Conservation (phyloP, 306 rosid species). For the Lablab purpureus region DNA sequence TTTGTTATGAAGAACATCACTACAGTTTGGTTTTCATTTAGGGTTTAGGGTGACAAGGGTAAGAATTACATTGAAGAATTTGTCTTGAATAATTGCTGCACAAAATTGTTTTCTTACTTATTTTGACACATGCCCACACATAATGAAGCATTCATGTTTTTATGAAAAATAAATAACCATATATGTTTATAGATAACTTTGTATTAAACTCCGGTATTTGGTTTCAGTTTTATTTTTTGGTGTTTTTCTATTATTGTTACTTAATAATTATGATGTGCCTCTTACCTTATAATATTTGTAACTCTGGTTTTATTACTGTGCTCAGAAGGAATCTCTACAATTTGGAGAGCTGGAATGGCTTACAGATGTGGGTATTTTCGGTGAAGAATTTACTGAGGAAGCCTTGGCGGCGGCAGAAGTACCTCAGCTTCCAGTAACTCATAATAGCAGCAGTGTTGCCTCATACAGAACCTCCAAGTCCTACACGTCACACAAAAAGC, state of each 20-base stretch:
- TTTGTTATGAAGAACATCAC: background rate
- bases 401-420: conserved; percentile 95
- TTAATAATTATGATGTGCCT: conserved; percentile 9
- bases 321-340: conserved; percentile 77
- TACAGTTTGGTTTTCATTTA: background rate
- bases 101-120: background rate
- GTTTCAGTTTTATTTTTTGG: background rate
- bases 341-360: conserved; percentile 95
- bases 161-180: background rate
- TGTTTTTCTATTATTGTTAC: too few species aligned
- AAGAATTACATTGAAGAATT: background rate
- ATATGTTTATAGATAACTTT: background rate
- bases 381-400: conserved; percentile 72
- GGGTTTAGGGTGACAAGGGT: background rate
- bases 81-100: background rate
- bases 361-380: conserved; percentile 69
- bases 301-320: conserved; percentile 21
- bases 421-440: conserved; percentile 81
- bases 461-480: conserved; percentile 67
- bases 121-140: background rate
- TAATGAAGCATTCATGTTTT: conserved; percentile 1
- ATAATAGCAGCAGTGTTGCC: conserved; percentile 50
- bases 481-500: conserved; percentile 70
- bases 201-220: background rate
- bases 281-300: background rate